Evolutionary conservation across 208 protist genomes (phyloP).

Genomic region (Crithidia brevicula): DNA sequence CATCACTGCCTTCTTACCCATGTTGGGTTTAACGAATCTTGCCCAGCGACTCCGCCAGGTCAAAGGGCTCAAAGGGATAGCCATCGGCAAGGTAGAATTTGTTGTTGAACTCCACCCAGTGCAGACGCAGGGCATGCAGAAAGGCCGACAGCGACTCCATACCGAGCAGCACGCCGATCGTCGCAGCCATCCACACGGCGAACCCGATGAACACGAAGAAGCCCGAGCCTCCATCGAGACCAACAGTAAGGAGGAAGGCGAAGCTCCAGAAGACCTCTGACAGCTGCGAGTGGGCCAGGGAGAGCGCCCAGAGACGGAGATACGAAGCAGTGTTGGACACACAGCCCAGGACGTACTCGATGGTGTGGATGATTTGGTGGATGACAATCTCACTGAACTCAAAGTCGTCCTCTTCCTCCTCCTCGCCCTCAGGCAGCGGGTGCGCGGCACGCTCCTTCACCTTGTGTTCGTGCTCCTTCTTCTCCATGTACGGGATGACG

Average conservation of each 20-base stretch:
- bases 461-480: constrained; percentile 47
- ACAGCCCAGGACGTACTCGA: constrained; percentile 98
- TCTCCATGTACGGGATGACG: constrained; percentile 82
- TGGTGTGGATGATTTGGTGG: constrained; percentile 99
- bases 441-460: constrained; percentile 15
- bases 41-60: constrained; percentile 71
- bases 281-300: constrained; percentile 98
- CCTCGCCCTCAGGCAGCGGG: not conserved
- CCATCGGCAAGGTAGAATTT: constrained; percentile 97
- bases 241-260: constrained; percentile 54
- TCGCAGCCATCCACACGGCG: constrained; percentile 92
- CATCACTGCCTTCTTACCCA: too few relatives aligned
- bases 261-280: constrained; percentile 94
- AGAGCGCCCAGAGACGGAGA: constrained; percentile 99
- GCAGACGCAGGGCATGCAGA: constrained; percentile 98
- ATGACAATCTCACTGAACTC: constrained; percentile 94
- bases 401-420: constrained; percentile 40
- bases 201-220: constrained; percentile 88
- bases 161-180: constrained; percentile 96
- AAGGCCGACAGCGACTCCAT: constrained; percentile 99
- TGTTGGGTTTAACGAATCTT: constrained; percentile 30
- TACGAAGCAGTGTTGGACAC: constrained; percentile 99
- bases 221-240: constrained; percentile 48
- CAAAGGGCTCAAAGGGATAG: constrained; percentile 90
- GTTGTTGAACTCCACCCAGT: constrained; percentile 98